Evolutionary conservation across 225 moss, liverwort and hornwort genomes (phyloP).

Genomic region (Bryoerythrophyllum caledonicum): DNA sequence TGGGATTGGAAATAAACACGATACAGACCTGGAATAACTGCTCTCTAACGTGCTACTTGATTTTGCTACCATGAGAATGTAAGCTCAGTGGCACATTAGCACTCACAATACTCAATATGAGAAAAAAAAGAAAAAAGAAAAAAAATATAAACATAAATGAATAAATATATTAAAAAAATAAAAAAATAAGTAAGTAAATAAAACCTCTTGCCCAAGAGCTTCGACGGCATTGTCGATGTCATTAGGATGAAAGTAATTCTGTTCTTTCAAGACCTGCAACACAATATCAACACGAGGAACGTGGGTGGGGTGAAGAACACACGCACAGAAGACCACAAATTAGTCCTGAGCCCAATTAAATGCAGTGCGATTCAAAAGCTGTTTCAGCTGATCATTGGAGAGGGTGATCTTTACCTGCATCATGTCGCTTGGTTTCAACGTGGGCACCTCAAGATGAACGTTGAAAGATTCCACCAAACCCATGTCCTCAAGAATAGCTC

Average conservation of each 20-base stretch:
- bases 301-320: neutral
- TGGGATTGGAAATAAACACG: too few species aligned
- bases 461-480: constrained; percentile 73
- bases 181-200: too few species aligned
- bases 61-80: neutral
- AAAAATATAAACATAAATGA: too few species aligned
- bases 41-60: neutral
- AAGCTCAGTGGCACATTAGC: too few species aligned
- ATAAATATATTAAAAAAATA: too few species aligned
- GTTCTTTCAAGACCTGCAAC: constrained; percentile 56
- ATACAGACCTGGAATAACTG: neutral
- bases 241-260: constrained; percentile 47
- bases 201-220: constrained; percentile 66
- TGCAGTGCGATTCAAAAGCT: neutral
- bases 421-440: constrained; percentile 52
- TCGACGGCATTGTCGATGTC: constrained; percentile 57
- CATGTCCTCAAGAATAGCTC: constrained; percentile 59
- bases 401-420: constrained; percentile 42
- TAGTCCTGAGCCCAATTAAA: neutral
- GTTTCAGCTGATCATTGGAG: constrained; percentile 7
- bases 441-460: constrained; percentile 69
- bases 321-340: neutral
- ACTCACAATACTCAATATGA: too few species aligned
- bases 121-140: too few species aligned
- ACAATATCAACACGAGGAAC: constrained; percentile 11